Evolutionary conservation across 2,329 filamentous ascomycete species (phyloP), one percentile per base, ranked within the genome.

Genomic region (Metarhizium rileyi): DNA sequence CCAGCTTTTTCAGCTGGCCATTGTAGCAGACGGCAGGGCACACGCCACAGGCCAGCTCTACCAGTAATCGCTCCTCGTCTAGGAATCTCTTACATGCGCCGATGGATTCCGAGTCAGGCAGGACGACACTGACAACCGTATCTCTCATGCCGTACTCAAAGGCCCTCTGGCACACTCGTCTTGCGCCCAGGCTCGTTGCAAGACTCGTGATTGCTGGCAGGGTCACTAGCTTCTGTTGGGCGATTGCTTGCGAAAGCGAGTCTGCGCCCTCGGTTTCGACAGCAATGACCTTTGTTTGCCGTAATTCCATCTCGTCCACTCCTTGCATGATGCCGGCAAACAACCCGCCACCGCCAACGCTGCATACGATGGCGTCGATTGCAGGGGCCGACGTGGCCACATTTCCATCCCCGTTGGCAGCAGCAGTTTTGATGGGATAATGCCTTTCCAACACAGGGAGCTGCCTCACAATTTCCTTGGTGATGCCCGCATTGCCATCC

Each of bases 301-400:
- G 30, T 50, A 58, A 44, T 5, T 50, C 44, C 44, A 55, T n/a
- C 35, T 55, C 54, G 46, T 61, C 54, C 2, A 90, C 68, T 3
- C 84, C 85, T 60, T 81, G 71, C 62, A 85, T 76, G 50, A 93
- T 69, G 2, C 88, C 88, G 57, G 81, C 83, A 44, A 93, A 75
- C n/a, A 93, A 66, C 0, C 87, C 87, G 10, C 88, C 87, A n/a
- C 87, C 87, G 4, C 87, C 87, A 35, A 90, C 85, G 52, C 75
- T 83, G 64, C 85, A 90, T 38, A 90, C 74, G 4, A 93, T 70
- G 2, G 78, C 84, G 58, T 88, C 82, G 3, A 84, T 18, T 16
- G 25, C 36, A 16, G 45, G 35, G 16, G 6, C 33, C 7, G 28
- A 10, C 30, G 12, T 16, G 30, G 9, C 30, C 30, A 12, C 5